Base-by-base conservation (phyloP, 768 basidiomycete genomes). In the Russula sp. region DNA sequence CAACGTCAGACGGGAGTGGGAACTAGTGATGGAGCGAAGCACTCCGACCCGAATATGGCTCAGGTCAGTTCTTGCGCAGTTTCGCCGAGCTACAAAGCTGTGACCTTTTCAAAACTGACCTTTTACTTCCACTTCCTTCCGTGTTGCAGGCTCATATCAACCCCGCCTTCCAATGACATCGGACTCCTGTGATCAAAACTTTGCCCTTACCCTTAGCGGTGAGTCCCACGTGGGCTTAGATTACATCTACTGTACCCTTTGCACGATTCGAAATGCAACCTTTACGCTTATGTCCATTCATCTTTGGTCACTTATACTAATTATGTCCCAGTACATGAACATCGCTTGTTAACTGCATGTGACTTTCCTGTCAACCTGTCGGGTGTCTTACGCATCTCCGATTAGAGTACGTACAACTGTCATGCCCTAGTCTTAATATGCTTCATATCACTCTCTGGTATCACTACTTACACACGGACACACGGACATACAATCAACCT, bases 1-100 rank as follows among this genome's bases (percentile, higher is more conserved):
- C 53, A 58, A 73, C 54, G 76, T 58, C 57, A 16, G 69, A 75
- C 69, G 68, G 66, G 69, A 72, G 46, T 82, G 80, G 85, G 83
- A 88, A 73, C 69, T 89, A 20, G 77, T 85, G 24, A 78, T 84
- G 62, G 87, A 88, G 69, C 86, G 83, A 72, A 81, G 85, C 57
- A 79, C 81, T 3, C 77, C 78, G 2, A 83, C 84, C 7, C 80
- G 79, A 69, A 69, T 88, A 30, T 89, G 86, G 87, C 76, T 89
- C 70, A 84, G 80, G 88, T 85, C 63, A 66, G 81, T 71, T 40
- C 50, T 42, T n/a, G n/a, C n/a, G n/a, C n/a, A n/a, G n/a, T n/a
- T 22, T 1, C 38, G 32, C 28, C n/a, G 5, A 13, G 20, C 32
- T n/a, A n/a, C n/a, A 2, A 13, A 3, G 30, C 14, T 10, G 50